Conservation (phyloP, 2,329 filamentous ascomycete species). For the Phaeosphaeria sp. region DNA sequence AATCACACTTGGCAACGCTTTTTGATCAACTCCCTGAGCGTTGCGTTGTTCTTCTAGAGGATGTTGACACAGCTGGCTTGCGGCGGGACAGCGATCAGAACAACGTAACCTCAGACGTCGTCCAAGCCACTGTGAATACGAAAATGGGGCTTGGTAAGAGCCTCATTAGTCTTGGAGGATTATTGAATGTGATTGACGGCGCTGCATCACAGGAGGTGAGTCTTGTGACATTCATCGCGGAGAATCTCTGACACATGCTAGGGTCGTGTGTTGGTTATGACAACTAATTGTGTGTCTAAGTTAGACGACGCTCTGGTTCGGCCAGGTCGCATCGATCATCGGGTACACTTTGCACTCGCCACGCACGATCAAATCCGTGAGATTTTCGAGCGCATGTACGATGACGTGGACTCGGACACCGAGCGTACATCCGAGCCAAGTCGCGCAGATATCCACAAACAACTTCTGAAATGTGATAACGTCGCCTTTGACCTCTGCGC, state of each 20-base stretch:
- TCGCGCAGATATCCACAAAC: too few relatives aligned
- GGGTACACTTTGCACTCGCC: constrained; percentile 28
- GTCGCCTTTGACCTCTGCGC: constrained; percentile 18
- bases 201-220: constrained; percentile 72
- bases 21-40: too few relatives aligned
- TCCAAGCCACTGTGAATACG: too few relatives aligned
- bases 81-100: too few relatives aligned
- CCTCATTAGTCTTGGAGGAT: constrained; percentile 75
- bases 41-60: too few relatives aligned
- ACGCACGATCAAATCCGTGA: constrained; percentile 10
- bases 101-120: constrained; percentile 8
- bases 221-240: not conserved
- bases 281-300: constrained; percentile 30
- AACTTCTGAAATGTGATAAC: not conserved
- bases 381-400: constrained; percentile 32
- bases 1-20: too few relatives aligned
- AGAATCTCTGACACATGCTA: too few relatives aligned
- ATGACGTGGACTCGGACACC: too few relatives aligned
- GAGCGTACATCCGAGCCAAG: too few relatives aligned
- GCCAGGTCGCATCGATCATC: constrained; percentile 65
- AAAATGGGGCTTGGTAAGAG: too few relatives aligned
- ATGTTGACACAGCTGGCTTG: too few relatives aligned
- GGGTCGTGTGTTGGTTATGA: constrained; percentile 35
- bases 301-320: constrained; percentile 64
- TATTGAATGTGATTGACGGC: constrained; percentile 85